These are phyloP conservation scores for Chlorella sp. DNA, from an alignment of 139 green algal species.

Conservation along the genomic window DNA sequence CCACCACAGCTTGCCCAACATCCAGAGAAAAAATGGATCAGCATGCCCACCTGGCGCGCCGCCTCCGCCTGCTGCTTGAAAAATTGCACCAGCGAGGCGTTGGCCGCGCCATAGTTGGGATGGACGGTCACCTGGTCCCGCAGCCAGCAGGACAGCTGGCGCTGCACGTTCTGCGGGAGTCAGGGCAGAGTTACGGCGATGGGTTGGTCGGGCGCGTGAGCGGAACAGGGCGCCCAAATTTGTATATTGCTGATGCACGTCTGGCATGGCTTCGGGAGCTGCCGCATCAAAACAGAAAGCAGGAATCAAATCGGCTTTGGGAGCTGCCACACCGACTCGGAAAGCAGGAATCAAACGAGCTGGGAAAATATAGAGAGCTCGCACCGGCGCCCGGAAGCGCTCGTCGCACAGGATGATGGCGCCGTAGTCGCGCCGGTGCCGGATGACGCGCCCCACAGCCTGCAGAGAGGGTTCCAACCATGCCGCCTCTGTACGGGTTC, in stretches of 20 bases:
- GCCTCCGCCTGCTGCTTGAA: slow-evolving; percentile 69
- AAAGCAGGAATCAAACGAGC: neutral
- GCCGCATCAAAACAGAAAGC: no score
- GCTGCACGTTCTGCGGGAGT: slow-evolving; percentile 34
- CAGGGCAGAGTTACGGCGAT: neutral
- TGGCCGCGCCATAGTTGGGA: slow-evolving; percentile 71
- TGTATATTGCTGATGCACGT: no score
- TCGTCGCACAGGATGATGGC: slow-evolving; percentile 90
- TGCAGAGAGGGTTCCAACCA: slow-evolving; percentile 76
- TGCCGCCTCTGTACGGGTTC: no score
- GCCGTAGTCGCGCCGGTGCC: slow-evolving; percentile 93
- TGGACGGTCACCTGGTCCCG: slow-evolving; percentile 59
- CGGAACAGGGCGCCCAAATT: no score
- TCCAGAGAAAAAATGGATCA: neutral
- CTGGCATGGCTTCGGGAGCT: no score
- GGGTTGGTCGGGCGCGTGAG: no score
- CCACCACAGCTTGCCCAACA: no score
- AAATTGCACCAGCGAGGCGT: slow-evolving; percentile 77
- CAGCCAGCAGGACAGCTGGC: slow-evolving; percentile 82
- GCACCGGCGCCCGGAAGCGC: slow-evolving; percentile 58
- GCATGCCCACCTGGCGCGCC: neutral
- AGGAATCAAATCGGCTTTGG: no score
- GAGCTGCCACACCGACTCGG: neutral
- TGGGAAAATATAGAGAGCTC: no score
- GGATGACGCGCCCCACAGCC: slow-evolving; percentile 96